A percentile compares a stretch with the other conserved stretches of the same genome.
These are phyloP conservation scores for Microsporum ferrugineum DNA, from an alignment of 2,329 filamentous ascomycete genomes.

Conservation along the genomic window DNA sequence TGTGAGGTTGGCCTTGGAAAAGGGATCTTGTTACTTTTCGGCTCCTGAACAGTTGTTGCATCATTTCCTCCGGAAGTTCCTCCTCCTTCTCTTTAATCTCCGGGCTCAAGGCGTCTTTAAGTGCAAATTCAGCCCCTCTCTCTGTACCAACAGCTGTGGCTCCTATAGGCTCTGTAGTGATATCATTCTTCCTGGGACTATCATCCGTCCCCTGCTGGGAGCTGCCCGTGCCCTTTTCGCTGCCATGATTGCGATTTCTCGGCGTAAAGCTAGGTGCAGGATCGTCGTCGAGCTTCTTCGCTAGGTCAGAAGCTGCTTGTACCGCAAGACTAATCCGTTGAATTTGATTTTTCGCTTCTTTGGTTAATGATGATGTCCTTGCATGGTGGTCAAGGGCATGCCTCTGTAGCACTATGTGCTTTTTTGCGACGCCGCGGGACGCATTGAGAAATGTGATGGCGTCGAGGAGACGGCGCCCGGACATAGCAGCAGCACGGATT, in stretches of 20 bases:
- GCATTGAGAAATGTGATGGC: slow-evolving; percentile 58
- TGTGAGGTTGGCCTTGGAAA: slow-evolving; percentile 24
- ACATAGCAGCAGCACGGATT: slow-evolving; percentile 29
- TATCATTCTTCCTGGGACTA: background rate
- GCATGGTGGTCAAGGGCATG: slow-evolving; percentile 53
- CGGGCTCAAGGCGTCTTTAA: background rate
- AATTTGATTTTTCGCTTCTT: slow-evolving; percentile 50
- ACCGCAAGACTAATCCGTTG: slow-evolving; percentile 51
- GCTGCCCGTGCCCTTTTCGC: background rate
- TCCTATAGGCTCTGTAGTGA: background rate
- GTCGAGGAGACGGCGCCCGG: slow-evolving; percentile 56
- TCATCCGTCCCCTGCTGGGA: background rate
- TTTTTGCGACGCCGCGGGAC: slow-evolving; percentile 55
- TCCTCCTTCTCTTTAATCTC: slow-evolving; percentile 22
- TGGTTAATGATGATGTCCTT: slow-evolving; percentile 53
- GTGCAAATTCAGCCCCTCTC: background rate
- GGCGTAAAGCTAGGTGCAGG: slow-evolving; percentile 11
- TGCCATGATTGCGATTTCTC: background rate
- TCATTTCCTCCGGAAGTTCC: slow-evolving; percentile 46
- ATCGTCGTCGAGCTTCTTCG: slow-evolving; percentile 45
- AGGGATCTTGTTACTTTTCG: slow-evolving; percentile 47
- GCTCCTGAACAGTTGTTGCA: slow-evolving; percentile 52
- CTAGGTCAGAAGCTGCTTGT: slow-evolving; percentile 49
- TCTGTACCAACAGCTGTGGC: background rate
- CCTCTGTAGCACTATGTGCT: slow-evolving; percentile 48